Evolutionary conservation across 768 basidiomycete species (phyloP).

Genomic region (Hericium alpestre): DNA sequence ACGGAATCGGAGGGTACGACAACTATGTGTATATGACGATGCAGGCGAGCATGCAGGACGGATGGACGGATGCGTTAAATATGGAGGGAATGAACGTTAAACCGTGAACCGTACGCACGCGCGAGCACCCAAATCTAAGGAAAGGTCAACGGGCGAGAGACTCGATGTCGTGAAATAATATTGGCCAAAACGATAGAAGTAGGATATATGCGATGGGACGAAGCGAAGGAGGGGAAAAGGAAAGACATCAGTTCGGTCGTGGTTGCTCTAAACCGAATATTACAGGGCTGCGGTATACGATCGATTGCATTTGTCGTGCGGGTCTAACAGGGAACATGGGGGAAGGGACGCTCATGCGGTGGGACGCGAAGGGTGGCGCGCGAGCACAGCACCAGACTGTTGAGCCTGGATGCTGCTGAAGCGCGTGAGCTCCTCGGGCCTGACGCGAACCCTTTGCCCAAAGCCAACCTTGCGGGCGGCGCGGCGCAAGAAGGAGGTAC

Average conservation of each 20-base stretch:
- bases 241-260: not conserved
- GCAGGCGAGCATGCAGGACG: no score
- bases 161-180: not conserved
- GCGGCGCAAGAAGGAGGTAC: conserved; percentile 86
- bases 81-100: not conserved
- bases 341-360: conserved; percentile 17
- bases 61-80: no score
- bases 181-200: not conserved
- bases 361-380: conserved; percentile 57
- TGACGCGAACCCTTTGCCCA: conserved; percentile 67
- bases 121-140: not conserved
- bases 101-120: not conserved
- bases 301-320: not conserved
- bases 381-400: conserved; percentile 64
- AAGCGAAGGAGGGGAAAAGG: not conserved
- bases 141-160: not conserved
- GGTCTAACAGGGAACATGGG: not conserved
- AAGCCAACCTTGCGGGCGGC: conserved; percentile 85
- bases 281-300: not conserved
- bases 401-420: conserved; percentile 83
- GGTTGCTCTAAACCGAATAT: not conserved
- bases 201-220: not conserved
- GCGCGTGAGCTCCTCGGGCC: conserved; percentile 75
- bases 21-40: no score
- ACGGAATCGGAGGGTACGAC: no score